Percentiles rank a stretch among this genome's conserved stretches.
Evolutionary conservation across 257 asterid species (phyloP).

Genomic region (Solanum tacnaense): DNA sequence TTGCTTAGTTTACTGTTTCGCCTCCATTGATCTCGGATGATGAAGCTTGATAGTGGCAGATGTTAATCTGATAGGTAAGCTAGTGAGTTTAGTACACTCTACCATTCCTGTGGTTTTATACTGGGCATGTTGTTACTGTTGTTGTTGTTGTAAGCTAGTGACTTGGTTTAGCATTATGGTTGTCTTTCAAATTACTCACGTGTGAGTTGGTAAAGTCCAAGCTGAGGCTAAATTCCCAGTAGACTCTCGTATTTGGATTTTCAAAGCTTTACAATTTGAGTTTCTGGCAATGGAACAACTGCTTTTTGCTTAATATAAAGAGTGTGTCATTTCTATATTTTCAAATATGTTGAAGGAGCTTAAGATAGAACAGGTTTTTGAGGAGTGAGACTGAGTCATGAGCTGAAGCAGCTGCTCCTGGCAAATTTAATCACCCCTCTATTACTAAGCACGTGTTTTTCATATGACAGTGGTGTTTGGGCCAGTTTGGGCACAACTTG

Average conservation of each 20-base stretch:
- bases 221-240: background rate
- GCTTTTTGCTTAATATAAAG: background rate
- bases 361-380: background rate
- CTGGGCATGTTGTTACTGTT: background rate
- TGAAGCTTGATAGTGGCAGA: background rate
- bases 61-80: background rate
- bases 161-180: background rate
- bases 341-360: background rate
- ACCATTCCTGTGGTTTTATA: background rate
- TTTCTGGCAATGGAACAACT: background rate
- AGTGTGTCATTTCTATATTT: background rate
- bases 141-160: background rate
- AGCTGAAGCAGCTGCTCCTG: background rate
- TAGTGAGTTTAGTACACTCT: background rate
- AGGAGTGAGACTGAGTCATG: background rate
- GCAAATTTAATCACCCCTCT: background rate
- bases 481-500: background rate
- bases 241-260: background rate
- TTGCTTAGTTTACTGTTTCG: background rate
- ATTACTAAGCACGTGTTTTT: background rate
- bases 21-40: background rate
- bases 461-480: background rate
- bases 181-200: background rate
- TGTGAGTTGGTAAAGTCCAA: background rate
- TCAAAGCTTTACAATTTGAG: background rate